Conservation (phyloP, 805 yeast species). For the Debaryomyces maramus region DNA sequence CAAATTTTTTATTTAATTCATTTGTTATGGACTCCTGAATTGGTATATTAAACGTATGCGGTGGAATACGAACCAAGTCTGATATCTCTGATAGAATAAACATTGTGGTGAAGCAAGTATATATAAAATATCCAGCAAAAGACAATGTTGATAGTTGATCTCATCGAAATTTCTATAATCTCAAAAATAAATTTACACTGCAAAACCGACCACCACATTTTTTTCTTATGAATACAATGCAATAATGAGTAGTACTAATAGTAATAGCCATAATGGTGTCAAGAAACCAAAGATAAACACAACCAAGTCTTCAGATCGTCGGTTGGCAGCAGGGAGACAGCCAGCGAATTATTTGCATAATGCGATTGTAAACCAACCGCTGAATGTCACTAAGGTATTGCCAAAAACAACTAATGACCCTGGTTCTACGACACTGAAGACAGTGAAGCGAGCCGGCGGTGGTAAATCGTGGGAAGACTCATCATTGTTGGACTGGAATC, state of each 20-base stretch:
- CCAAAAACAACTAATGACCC: slow-evolving; percentile 5
- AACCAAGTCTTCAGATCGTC: slow-evolving; percentile 53
- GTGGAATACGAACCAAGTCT: slow-evolving; percentile 87
- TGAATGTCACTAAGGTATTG: slow-evolving; percentile 18
- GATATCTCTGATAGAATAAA: slow-evolving; percentile 78
- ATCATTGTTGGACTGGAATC: slow-evolving; percentile 61
- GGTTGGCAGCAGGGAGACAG: slow-evolving; percentile 52
- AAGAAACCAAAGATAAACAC: slow-evolving; percentile 18
- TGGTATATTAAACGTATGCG: slow-evolving; percentile 74
- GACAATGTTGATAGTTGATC: too few species aligned
- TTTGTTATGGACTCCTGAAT: slow-evolving; percentile 71
- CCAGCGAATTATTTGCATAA: slow-evolving; percentile 45
- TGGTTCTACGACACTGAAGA: slow-evolving; percentile 12
- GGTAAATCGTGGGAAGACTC: slow-evolving; percentile 50
- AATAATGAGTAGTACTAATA: not conserved
- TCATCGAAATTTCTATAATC: not conserved
- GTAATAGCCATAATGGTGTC: slow-evolving; percentile 1
- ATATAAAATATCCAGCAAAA: too few species aligned
- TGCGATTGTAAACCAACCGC: slow-evolving; percentile 13
- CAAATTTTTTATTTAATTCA: slow-evolving; percentile 79
- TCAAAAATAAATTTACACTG: not conserved
- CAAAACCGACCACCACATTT: too few species aligned
- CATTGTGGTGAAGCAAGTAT: too few species aligned
- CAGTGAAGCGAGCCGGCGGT: slow-evolving; percentile 47
- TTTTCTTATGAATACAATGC: too few species aligned